Evolutionary conservation across 495 filamentous ascomycete species (phyloP).

Genomic region (Talaromyces adpressus): DNA sequence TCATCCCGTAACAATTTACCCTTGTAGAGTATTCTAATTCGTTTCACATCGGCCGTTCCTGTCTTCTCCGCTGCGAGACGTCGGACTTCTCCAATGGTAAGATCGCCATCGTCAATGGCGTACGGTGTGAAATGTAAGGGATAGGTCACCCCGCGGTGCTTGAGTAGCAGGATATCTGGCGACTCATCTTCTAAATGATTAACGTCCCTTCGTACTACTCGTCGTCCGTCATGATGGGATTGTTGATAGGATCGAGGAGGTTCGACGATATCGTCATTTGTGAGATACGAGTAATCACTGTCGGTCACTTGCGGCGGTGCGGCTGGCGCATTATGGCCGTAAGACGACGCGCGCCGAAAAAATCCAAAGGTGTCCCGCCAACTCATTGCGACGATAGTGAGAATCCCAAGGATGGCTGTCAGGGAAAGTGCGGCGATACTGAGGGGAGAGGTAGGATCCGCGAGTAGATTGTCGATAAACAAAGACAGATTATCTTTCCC

Average conservation of each 20-base stretch:
- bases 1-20: slow-evolving; percentile 68
- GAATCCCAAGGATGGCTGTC: slow-evolving; percentile 40
- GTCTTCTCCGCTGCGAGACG: slow-evolving; percentile 57
- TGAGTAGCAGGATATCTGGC: slow-evolving; percentile 73
- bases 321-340: slow-evolving; percentile 7
- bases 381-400: slow-evolving; percentile 51
- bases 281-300: slow-evolving; percentile 76
- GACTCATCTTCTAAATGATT: slow-evolving; percentile 19
- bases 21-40: slow-evolving; percentile 75
- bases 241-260: slow-evolving; percentile 23
- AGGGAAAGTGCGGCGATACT: slow-evolving; percentile 26
- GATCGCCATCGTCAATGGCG: slow-evolving; percentile 69
- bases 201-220: slow-evolving; percentile 8
- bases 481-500: background rate
- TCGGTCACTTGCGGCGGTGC: slow-evolving; percentile 58
- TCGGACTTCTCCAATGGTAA: slow-evolving; percentile 61
- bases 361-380: slow-evolving; percentile 53
- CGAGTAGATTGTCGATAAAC: background rate
- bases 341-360: slow-evolving; percentile 48
- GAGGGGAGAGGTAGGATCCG: slow-evolving; percentile 16
- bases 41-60: slow-evolving; percentile 50
- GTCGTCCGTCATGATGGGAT: slow-evolving; percentile 25
- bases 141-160: slow-evolving; percentile 63
- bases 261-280: slow-evolving; percentile 56
- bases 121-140: slow-evolving; percentile 73